Evolutionary conservation across 1,284 basidiomycete species (phyloP).

Genomic region (Cutaneotrichosporon cavernicola): DNA sequence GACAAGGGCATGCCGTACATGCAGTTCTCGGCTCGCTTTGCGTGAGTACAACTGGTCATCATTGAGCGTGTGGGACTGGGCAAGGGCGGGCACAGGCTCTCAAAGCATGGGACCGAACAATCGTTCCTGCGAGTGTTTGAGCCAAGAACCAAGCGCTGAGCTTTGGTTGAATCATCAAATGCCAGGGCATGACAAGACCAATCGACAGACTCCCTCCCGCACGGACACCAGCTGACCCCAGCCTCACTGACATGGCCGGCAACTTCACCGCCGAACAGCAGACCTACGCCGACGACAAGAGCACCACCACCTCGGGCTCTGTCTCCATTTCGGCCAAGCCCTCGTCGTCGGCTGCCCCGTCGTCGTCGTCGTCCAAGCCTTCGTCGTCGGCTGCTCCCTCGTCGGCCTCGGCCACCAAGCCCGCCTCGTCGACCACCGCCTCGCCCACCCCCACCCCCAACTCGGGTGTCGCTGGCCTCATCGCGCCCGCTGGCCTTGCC

Average conservation of each 20-base stretch:
- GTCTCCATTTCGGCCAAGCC: slow-evolving; percentile 1
- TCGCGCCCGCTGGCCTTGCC: slow-evolving; percentile 27
- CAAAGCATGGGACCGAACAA: no score
- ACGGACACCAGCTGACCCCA: slow-evolving; percentile 15
- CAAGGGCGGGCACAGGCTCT: no score
- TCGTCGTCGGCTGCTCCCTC: slow-evolving; percentile 11
- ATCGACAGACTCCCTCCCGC: neutral
- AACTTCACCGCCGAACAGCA: slow-evolving; percentile 41
- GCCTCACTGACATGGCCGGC: slow-evolving; percentile 48
- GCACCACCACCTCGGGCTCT: neutral
- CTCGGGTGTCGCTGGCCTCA: slow-evolving; percentile 19
- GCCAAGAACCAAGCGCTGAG: neutral
- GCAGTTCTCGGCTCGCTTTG: slow-evolving; percentile 79
- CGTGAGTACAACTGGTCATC: slow-evolving; percentile 26
- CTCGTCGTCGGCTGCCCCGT: slow-evolving; percentile 4
- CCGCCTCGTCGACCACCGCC: slow-evolving; percentile 14
- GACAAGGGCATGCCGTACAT: slow-evolving; percentile 61
- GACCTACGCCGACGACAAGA: slow-evolving; percentile 30
- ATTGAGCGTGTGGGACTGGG: no score
- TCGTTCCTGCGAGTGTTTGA: neutral
- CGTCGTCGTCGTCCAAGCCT: slow-evolving; percentile 8
- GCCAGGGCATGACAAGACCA: no score
- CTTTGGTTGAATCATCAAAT: no score
- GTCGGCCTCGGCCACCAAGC: slow-evolving; percentile 15
- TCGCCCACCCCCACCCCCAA: slow-evolving; percentile 16